These are phyloP conservation scores for Verbena officinalis DNA, from an alignment of 257 asterid genomes.

Conservation along the genomic window DNA sequence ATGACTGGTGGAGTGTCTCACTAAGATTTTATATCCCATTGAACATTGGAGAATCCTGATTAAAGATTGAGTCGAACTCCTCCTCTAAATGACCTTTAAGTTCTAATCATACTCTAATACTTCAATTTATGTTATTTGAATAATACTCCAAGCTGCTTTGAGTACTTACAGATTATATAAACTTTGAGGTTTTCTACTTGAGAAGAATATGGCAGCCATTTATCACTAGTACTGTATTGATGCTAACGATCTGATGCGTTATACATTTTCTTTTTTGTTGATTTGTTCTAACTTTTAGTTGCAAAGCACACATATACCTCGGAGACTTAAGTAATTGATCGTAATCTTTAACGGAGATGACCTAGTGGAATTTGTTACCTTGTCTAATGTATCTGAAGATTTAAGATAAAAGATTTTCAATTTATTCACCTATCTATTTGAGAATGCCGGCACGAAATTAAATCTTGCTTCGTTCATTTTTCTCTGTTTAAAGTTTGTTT, in stretches of 20 bases:
- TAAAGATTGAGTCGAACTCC: not conserved
- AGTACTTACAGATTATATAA: not conserved
- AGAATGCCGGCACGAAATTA: not conserved
- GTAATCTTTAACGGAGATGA: too few species aligned
- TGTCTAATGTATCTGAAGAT: not conserved
- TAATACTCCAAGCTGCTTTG: not conserved
- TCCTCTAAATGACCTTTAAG: not conserved
- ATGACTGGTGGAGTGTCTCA: not conserved
- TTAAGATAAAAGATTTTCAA: not conserved
- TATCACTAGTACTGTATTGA: too few species aligned
- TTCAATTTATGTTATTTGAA: too few species aligned
- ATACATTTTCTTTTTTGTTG: too few species aligned
- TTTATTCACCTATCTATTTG: constrained; percentile 32
- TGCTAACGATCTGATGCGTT: too few species aligned
- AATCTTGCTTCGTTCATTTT: not conserved
- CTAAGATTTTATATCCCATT: not conserved
- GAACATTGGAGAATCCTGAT: not conserved
- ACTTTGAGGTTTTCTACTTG: too few species aligned
- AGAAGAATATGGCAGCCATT: too few species aligned
- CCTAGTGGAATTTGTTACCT: too few species aligned
- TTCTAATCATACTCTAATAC: not conserved
- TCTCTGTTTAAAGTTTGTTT: not conserved
- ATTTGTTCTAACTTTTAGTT: too few species aligned
- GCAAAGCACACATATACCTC: too few species aligned
- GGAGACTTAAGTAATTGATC: too few species aligned